Evolutionary conservation across 805 yeast genomes (phyloP).

Genomic region (Barnettozyma californica): DNA sequence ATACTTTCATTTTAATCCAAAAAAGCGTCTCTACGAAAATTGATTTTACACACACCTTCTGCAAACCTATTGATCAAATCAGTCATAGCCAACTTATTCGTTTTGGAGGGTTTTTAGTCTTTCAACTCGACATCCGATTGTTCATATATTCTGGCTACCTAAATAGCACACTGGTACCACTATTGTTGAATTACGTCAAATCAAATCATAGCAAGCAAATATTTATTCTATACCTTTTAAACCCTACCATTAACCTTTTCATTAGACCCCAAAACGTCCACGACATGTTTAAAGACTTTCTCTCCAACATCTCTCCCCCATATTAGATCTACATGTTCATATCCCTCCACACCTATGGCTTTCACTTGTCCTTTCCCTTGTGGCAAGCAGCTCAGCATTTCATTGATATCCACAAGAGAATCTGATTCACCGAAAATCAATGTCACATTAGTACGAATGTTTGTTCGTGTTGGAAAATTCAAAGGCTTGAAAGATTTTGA

Average conservation of each 20-base stretch:
- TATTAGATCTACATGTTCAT: conserved; percentile 85
- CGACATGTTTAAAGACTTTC: conserved; percentile 31
- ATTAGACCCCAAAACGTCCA: background rate
- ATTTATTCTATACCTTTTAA: background rate
- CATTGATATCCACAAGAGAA: conserved; percentile 80
- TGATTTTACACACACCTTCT: no score
- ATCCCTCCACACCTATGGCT: conserved; percentile 53
- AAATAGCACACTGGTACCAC: no score
- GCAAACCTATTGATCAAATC: no score
- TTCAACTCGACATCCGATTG: no score
- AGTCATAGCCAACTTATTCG: no score
- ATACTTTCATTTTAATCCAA: no score
- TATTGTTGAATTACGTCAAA: no score
- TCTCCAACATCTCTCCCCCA: conserved; percentile 73
- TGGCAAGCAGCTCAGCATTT: conserved; percentile 69
- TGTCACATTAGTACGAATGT: conserved; percentile 66
- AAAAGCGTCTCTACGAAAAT: no score
- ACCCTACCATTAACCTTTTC: background rate
- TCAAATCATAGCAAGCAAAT: background rate
- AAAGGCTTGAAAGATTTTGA: conserved; percentile 32
- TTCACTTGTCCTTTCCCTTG: conserved; percentile 31
- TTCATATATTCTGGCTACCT: no score
- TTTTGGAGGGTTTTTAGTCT: no score
- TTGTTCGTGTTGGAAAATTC: conserved; percentile 53
- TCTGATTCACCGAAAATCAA: conserved; percentile 77